Percentiles rank a stretch among this genome's conserved stretches.
phyloP scores from a whole-genome alignment of 176 grass and related monocot genomes.

The Aegilops speltoides region DNA sequence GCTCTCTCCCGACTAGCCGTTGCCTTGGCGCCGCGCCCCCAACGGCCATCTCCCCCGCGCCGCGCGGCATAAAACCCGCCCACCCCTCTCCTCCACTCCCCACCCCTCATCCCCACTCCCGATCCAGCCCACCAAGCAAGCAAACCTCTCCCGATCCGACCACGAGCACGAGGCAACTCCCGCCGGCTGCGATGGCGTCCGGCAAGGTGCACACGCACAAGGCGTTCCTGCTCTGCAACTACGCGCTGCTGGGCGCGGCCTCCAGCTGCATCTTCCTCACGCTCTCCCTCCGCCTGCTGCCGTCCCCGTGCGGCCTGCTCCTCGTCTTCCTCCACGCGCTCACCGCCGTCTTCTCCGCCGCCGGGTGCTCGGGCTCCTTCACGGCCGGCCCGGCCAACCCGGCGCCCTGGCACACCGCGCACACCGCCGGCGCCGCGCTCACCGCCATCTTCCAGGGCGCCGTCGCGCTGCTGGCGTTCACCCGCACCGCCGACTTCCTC shows the following conservation, averaged over 20 bases:
- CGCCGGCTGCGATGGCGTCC: constrained; percentile 26
- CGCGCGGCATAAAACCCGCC: not conserved
- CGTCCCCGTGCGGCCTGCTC: constrained; percentile 69
- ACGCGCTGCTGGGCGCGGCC: constrained; percentile 59
- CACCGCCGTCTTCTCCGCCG: constrained; percentile 69
- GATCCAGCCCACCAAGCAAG: not conserved
- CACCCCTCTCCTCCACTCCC: not conserved
- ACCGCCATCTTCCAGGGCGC: constrained; percentile 95
- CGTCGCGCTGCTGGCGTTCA: constrained; percentile 69
- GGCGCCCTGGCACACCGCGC: constrained; percentile 60
- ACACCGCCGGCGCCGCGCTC: constrained; percentile 70
- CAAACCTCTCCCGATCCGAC: not conserved
- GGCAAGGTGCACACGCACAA: constrained; percentile 51
- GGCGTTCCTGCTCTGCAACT: constrained; percentile 80
- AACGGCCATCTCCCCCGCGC: not conserved
- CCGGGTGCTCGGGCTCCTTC: constrained; percentile 60
- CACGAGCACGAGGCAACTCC: no score
- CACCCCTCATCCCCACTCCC: not conserved
- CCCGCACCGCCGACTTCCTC: constrained; percentile 77
- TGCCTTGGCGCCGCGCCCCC: not conserved
- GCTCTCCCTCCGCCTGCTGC: constrained; percentile 66
- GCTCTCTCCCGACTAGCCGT: constrained; percentile 21
- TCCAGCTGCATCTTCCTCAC: constrained; percentile 88
- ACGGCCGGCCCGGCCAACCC: constrained; percentile 36
- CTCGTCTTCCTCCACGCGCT: constrained; percentile 68